phyloP scores from a whole-genome alignment of 177 flowering plant genomes.

The Vitis hybrid region DNA sequence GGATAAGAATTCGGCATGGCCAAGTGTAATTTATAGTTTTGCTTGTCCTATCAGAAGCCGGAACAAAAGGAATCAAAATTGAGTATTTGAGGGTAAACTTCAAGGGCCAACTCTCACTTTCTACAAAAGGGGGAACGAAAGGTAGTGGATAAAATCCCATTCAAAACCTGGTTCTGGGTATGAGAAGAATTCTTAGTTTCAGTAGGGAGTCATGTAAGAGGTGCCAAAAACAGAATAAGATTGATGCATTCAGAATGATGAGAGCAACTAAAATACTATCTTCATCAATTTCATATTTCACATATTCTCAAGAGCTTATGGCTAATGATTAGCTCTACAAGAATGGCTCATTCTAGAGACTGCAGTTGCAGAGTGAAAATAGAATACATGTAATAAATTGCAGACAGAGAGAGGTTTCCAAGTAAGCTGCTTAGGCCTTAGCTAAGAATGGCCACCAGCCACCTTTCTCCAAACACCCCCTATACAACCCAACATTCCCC shows the following conservation, averaged over 20 bases:
- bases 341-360: slow-evolving; percentile 19
- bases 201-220: too few species aligned
- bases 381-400: slow-evolving; percentile 9
- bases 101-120: too few species aligned
- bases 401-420: slow-evolving; percentile 3
- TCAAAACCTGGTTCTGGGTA: too few species aligned
- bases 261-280: background rate
- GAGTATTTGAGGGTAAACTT: too few species aligned
- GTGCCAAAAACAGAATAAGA: background rate
- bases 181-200: too few species aligned
- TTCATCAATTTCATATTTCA: slow-evolving; percentile 7
- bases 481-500: slow-evolving; percentile 14
- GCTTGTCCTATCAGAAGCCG: too few species aligned
- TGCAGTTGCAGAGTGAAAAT: slow-evolving; percentile 16
- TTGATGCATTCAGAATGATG: background rate
- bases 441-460: slow-evolving; percentile 10
- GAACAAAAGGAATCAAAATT: too few species aligned
- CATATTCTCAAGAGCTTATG: slow-evolving; percentile 3
- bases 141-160: too few species aligned
- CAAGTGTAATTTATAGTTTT: too few species aligned
- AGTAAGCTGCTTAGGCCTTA: slow-evolving; percentile 11
- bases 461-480: slow-evolving; percentile 6
- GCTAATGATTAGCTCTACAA: slow-evolving; percentile 18
- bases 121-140: too few species aligned
- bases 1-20: too few species aligned